These are phyloP conservation scores for Picea abies DNA, from an alignment of 83 land plant genomes.

Conservation along the genomic window DNA sequence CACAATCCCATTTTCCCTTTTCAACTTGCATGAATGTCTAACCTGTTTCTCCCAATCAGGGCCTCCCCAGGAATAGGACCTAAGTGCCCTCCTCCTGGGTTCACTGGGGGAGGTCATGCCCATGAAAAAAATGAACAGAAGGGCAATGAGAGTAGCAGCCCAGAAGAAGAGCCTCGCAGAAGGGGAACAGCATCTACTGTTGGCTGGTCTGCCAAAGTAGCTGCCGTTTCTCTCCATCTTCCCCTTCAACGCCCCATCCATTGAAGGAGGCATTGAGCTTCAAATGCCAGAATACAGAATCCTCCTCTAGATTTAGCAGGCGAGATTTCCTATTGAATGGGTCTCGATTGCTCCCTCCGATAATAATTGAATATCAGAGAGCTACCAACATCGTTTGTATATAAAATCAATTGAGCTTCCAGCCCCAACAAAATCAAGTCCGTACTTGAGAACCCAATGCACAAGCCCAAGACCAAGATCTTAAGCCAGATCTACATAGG, in stretches of 20 bases:
- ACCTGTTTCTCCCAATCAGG: constrained; percentile 24
- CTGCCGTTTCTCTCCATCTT: constrained; percentile 9
- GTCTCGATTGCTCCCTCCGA: too few species aligned
- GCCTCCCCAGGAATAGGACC: constrained; percentile 17
- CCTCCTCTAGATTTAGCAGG: too few species aligned
- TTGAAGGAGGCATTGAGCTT: constrained; percentile 10
- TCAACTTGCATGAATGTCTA: constrained; percentile 19
- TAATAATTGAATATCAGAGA: too few species aligned
- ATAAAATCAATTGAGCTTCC: too few species aligned
- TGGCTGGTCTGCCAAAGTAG: constrained; percentile 12
- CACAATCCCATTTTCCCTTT: constrained; percentile 21
- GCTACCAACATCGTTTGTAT: too few species aligned
- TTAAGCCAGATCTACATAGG: too few species aligned
- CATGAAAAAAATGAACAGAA: constrained; percentile 16
- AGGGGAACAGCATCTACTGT: not conserved
- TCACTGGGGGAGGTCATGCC: constrained; percentile 8
- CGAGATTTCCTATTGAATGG: too few species aligned
- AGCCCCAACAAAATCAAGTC: too few species aligned
- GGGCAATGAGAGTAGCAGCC: constrained; percentile 13
- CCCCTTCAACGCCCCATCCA: constrained; percentile 14
- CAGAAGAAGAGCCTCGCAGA: constrained; percentile 16
- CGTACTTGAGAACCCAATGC: too few species aligned
- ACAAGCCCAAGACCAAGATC: too few species aligned
- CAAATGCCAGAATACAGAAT: too few species aligned
- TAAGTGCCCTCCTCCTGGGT: constrained; percentile 1